Evolutionary conservation across 2,329 filamentous ascomycete genomes (phyloP).

Genomic region (Plenodomus lindquistii): DNA sequence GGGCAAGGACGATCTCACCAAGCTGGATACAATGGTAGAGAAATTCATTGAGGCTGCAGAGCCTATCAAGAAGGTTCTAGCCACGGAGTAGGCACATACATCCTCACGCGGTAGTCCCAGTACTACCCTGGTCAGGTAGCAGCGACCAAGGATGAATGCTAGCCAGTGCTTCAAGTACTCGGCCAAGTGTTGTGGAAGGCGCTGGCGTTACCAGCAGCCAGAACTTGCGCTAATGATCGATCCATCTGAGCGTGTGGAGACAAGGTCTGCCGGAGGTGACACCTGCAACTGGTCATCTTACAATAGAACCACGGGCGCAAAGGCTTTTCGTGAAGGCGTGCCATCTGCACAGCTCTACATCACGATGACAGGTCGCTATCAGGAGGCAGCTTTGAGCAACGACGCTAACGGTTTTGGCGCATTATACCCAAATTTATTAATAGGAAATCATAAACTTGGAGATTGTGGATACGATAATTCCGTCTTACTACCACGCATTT

Average conservation of each 20-base stretch:
- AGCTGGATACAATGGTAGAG: constrained; percentile 87
- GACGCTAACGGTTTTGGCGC: background rate
- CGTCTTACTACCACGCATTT: background rate
- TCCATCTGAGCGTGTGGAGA: no score
- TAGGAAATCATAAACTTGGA: background rate
- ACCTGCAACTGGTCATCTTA: no score
- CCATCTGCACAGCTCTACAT: no score
- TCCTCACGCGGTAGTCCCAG: no score
- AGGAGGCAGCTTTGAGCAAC: background rate
- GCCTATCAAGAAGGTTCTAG: constrained; percentile 83
- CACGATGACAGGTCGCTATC: background rate
- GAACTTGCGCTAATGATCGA: no score
- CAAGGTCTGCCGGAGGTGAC: no score
- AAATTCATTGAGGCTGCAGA: constrained; percentile 92
- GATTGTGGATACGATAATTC: background rate
- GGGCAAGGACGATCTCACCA: constrained; percentile 89
- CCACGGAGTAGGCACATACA: constrained; percentile 64
- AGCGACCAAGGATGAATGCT: no score
- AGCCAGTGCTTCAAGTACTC: no score
- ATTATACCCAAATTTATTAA: background rate
- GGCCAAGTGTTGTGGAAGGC: background rate
- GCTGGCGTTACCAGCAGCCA: background rate
- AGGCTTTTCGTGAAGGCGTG: no score
- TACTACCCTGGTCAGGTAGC: no score
- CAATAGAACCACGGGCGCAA: no score